A percentile compares a stretch with the other conserved stretches of the same genome.
phyloP scores from a whole-genome alignment of 2,329 filamentous ascomycete species.

The Alternaria panax region DNA sequence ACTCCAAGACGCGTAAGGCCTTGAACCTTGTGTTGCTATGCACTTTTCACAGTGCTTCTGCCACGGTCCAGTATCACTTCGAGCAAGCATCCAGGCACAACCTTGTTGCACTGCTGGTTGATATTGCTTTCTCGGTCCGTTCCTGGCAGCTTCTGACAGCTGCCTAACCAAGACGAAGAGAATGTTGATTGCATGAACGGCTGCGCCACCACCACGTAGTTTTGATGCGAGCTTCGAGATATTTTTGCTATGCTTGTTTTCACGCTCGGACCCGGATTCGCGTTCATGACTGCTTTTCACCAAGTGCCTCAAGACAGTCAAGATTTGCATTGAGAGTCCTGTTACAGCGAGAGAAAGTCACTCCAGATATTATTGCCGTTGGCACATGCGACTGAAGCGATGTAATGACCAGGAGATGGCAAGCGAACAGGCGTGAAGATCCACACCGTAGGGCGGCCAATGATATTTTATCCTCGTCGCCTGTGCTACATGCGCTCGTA shows the following conservation, averaged over 20 bases:
- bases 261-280: constrained; percentile 18
- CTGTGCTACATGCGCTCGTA: neutral
- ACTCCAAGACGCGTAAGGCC: neutral
- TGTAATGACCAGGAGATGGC: neutral
- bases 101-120: constrained; percentile 11
- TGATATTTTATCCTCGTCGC: neutral
- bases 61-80: constrained; percentile 17
- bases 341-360: neutral
- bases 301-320: constrained; percentile 1
- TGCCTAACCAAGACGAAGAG: neutral
- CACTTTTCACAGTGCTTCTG: constrained; percentile 17
- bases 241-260: constrained; percentile 17
- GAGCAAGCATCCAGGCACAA: constrained; percentile 17
- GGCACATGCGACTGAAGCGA: neutral
- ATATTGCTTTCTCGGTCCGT: constrained; percentile 10
- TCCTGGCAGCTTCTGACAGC: constrained; percentile 14
- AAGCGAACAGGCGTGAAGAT: constrained; percentile 2
- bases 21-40: constrained; percentile 9
- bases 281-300: constrained; percentile 20
- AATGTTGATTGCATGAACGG: neutral
- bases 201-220: constrained; percentile 1
- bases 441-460: constrained; percentile 11
- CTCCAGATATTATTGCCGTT: constrained; percentile 1
- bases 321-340: neutral
- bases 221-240: constrained; percentile 11